Evolutionary conservation across 1,284 basidiomycete genomes (phyloP).

Genomic region (Tylopilus sp.): DNA sequence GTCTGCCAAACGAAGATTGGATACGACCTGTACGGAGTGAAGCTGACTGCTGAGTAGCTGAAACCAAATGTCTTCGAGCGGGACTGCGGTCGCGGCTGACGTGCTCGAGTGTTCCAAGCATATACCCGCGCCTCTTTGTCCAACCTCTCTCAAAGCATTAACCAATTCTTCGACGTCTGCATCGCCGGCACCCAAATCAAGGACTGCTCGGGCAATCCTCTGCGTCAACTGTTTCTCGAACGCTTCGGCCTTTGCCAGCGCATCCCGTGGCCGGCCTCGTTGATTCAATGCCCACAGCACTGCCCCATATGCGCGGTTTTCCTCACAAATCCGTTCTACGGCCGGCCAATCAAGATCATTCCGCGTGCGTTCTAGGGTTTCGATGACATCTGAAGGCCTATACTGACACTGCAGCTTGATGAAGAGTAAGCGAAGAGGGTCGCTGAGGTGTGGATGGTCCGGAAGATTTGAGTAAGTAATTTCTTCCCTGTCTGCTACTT

Average conservation of each 20-base stretch:
- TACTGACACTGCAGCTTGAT: constrained; percentile 71
- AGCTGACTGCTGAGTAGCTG: constrained; percentile 80
- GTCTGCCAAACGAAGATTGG: constrained; percentile 32
- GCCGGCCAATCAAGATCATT: constrained; percentile 53
- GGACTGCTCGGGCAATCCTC: constrained; percentile 43
- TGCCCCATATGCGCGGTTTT: constrained; percentile 65
- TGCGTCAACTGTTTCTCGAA: constrained; percentile 59
- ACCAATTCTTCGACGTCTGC: constrained; percentile 34
- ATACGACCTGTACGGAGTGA: constrained; percentile 70
- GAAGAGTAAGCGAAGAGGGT: constrained; percentile 57
- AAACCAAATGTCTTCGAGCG: constrained; percentile 90
- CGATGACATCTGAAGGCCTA: constrained; percentile 64
- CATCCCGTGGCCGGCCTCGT: constrained; percentile 58
- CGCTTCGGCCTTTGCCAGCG: constrained; percentile 62
- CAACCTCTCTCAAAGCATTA: constrained; percentile 50
- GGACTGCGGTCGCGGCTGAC: constrained; percentile 40
- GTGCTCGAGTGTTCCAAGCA: constrained; percentile 64
- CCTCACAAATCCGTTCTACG: constrained; percentile 64
- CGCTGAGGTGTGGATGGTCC: constrained; percentile 40
- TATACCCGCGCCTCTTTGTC: constrained; percentile 58
- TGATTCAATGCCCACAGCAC: constrained; percentile 81
- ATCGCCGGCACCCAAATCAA: constrained; percentile 18
- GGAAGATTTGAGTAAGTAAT: constrained; percentile 18
- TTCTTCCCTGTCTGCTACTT: constrained; percentile 44
- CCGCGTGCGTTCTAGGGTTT: constrained; percentile 56